Conservation (phyloP, 371 early-diverging fungal genomes). For the Globomyces sp. region DNA sequence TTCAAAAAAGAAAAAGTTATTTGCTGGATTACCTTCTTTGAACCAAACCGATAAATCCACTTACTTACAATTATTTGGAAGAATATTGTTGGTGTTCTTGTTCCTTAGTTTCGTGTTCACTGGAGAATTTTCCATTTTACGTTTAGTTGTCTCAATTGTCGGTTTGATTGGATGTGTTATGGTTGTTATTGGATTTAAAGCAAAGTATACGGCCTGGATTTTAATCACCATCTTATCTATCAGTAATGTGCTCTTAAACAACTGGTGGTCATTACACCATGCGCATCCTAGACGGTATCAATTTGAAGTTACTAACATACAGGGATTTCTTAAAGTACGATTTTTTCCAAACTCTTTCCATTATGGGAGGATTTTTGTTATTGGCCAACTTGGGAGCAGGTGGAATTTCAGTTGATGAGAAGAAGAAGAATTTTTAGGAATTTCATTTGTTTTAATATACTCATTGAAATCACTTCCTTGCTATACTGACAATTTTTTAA, state of each 20-base stretch:
- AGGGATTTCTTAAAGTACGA: conserved; percentile 94
- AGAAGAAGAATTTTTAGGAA: conserved; percentile 87
- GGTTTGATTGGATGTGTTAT: conserved; percentile 86
- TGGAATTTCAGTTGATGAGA: conserved; percentile 86
- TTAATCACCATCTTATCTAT: conserved; percentile 84
- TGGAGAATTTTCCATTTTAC: conserved; percentile 73
- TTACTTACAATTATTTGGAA: conserved; percentile 88
- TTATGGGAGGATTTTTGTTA: conserved; percentile 92
- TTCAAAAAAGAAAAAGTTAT: conserved; percentile 64
- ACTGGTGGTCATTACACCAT: conserved; percentile 93
- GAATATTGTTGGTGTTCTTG: conserved; percentile 86
- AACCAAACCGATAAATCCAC: conserved; percentile 76
- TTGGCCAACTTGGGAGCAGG: conserved; percentile 92
- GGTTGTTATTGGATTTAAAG: conserved; percentile 96
- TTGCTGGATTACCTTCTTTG: conserved; percentile 84
- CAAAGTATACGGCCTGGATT: conserved; percentile 91
- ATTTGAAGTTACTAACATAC: not conserved
- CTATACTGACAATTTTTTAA: not conserved
- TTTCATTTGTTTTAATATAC: not conserved
- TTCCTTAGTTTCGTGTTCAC: conserved; percentile 86
- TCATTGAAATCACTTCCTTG: not conserved
- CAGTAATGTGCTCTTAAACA: conserved; percentile 88
- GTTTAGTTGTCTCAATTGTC: conserved; percentile 68
- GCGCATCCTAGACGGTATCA: conserved; percentile 24
- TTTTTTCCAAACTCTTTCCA: conserved; percentile 95